phyloP scores from a whole-genome alignment of 1,284 basidiomycete genomes.

The Serendipita sp. region DNA sequence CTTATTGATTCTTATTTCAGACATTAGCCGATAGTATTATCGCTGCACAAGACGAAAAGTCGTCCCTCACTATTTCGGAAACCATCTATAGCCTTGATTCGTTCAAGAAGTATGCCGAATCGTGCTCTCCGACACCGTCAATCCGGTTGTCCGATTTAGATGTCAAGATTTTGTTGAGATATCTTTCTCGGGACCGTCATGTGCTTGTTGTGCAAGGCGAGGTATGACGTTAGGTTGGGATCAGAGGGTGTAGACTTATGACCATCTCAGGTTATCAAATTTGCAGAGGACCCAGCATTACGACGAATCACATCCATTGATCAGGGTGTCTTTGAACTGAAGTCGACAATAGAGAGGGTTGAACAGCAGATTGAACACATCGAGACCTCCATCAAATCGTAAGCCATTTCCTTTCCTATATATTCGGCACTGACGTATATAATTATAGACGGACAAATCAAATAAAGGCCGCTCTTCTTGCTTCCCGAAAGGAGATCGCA shows the following conservation, averaged over 20 bases:
- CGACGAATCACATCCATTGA: slow-evolving; percentile 54
- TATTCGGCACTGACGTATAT: background rate
- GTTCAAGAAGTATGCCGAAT: slow-evolving; percentile 48
- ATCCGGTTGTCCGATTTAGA: slow-evolving; percentile 43
- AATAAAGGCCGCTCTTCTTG: slow-evolving; percentile 47
- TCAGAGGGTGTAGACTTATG: background rate
- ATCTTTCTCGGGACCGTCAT: slow-evolving; percentile 61
- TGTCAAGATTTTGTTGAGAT: slow-evolving; percentile 55
- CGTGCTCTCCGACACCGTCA: slow-evolving; percentile 25
- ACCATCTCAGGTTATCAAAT: slow-evolving; percentile 54
- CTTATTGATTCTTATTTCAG: background rate
- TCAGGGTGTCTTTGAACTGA: slow-evolving; percentile 58
- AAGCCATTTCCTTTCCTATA: slow-evolving; percentile 15
- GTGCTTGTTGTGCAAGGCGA: slow-evolving; percentile 49
- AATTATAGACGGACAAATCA: slow-evolving; percentile 45
- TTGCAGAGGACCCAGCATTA: slow-evolving; percentile 31
- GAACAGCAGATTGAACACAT: slow-evolving; percentile 51
- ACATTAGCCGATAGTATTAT: slow-evolving; percentile 23
- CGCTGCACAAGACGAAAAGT: slow-evolving; percentile 32
- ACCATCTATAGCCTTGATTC: slow-evolving; percentile 45
- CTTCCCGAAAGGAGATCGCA: slow-evolving; percentile 60
- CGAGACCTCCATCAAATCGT: slow-evolving; percentile 57
- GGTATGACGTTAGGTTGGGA: slow-evolving; percentile 28
- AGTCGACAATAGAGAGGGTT: slow-evolving; percentile 49
- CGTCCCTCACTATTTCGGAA: slow-evolving; percentile 40